Conservation (phyloP, 73 alveolate genomes). For the Paramecium sexaurelia region DNA sequence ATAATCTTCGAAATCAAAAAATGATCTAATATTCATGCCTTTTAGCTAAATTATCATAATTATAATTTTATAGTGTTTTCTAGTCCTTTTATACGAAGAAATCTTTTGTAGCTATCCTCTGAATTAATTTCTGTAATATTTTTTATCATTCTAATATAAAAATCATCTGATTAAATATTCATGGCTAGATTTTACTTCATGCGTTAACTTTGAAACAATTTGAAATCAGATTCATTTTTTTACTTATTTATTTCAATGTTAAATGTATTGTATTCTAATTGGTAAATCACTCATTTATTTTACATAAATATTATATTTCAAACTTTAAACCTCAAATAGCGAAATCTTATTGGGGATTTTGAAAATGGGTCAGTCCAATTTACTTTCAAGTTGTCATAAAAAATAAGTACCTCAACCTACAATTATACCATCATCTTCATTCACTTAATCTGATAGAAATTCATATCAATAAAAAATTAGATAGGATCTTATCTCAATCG, state of each 20-base stretch:
- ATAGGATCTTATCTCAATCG: background rate
- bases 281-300: background rate
- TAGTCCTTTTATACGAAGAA: too few relatives aligned
- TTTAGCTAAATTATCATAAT: too few relatives aligned
- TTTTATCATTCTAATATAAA: background rate
- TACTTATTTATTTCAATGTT: background rate
- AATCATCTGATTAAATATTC: background rate
- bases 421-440: too few relatives aligned
- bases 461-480: background rate
- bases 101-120: background rate
- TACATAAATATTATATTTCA: background rate
- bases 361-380: background rate
- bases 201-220: background rate
- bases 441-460: background rate
- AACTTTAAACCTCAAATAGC: background rate
- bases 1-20: too few relatives aligned
- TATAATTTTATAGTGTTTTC: too few relatives aligned
- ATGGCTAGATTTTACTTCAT: background rate
- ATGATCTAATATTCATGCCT: too few relatives aligned
- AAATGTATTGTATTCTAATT: background rate
- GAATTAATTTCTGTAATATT: background rate
- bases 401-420: background rate
- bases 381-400: background rate
- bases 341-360: background rate
- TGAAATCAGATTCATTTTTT: background rate